Conservation (phyloP, 176 grass and related monocot species). For the Oryza rufipogon region DNA sequence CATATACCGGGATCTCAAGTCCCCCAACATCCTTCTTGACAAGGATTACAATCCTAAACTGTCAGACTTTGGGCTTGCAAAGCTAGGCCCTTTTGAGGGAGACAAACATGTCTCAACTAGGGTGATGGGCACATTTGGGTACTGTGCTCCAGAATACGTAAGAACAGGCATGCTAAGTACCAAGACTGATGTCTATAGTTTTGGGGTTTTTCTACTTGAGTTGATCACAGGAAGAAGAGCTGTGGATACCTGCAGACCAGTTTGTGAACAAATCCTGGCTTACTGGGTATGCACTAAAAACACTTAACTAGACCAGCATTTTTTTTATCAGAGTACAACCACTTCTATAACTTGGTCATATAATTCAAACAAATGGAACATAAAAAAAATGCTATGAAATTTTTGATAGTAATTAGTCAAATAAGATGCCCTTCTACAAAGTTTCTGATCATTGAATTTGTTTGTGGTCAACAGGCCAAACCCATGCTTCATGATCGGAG, state of each 20-base stretch:
- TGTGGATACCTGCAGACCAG: constrained; percentile 58
- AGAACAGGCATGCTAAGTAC: constrained; percentile 60
- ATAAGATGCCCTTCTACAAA: not conserved
- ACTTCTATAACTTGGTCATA: not conserved
- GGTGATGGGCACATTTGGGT: constrained; percentile 89
- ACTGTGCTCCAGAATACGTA: constrained; percentile 88
- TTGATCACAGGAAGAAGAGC: constrained; percentile 80
- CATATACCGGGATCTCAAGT: constrained; percentile 90
- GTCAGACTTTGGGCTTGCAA: constrained; percentile 89
- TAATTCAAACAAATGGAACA: constrained; percentile 19
- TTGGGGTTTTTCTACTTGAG: constrained; percentile 84
- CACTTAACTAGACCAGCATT: constrained; percentile 12
- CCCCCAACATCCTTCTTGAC: constrained; percentile 82
- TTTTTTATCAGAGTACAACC: not conserved
- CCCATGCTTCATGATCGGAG: constrained; percentile 71
- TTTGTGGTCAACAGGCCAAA: constrained; percentile 57
- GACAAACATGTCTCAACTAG: constrained; percentile 55
- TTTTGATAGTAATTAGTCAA: constrained; percentile 10
- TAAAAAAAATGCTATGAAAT: not conserved
- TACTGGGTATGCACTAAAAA: constrained; percentile 64
- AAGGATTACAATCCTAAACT: constrained; percentile 80
- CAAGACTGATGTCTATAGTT: constrained; percentile 90
- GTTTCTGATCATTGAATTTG: constrained; percentile 39
- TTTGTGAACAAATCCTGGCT: constrained; percentile 69
- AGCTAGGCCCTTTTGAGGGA: constrained; percentile 55